Evolutionary conservation across 768 basidiomycete species (phyloP).

Genomic region (Kwoniella europaea): DNA sequence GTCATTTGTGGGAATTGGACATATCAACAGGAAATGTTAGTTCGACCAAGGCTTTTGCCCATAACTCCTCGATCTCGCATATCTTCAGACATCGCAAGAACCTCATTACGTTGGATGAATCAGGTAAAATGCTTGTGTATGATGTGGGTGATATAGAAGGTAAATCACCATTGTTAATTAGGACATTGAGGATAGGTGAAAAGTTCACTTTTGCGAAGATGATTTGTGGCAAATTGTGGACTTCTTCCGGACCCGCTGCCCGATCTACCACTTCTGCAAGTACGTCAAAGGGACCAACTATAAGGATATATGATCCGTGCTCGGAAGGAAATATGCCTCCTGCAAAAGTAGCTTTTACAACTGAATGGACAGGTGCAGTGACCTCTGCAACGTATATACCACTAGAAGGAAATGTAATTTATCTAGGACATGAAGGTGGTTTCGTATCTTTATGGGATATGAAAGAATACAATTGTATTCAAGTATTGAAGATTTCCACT

Average conservation of each 20-base stretch:
- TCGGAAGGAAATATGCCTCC: constrained; percentile 52
- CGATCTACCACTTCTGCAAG: constrained; percentile 48
- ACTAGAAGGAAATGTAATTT: constrained; percentile 69
- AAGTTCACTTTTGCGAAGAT: constrained; percentile 79
- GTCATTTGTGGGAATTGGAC: constrained; percentile 82
- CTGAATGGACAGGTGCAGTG: constrained; percentile 76
- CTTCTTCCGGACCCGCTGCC: constrained; percentile 62
- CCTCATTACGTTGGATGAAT: constrained; percentile 84
- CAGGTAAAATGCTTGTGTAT: constrained; percentile 80
- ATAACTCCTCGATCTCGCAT: constrained; percentile 69
- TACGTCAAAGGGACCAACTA: constrained; percentile 67
- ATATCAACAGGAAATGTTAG: constrained; percentile 66
- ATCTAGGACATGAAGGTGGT: constrained; percentile 90
- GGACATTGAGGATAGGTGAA: constrained; percentile 68
- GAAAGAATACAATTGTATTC: constrained; percentile 63
- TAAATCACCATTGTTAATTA: constrained; percentile 29
- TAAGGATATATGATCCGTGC: constrained; percentile 75
- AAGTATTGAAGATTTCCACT: constrained; percentile 77
- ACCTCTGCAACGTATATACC: constrained; percentile 79
- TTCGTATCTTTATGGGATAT: constrained; percentile 80
- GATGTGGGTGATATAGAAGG: constrained; percentile 54
- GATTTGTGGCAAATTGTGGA: constrained; percentile 81
- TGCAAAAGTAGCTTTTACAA: constrained; percentile 67
- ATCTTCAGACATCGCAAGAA: constrained; percentile 71
- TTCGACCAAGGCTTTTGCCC: constrained; percentile 68